phyloP scores from a whole-genome alignment of 176 grass and related monocot genomes.

The Eleusine coracana region DNA sequence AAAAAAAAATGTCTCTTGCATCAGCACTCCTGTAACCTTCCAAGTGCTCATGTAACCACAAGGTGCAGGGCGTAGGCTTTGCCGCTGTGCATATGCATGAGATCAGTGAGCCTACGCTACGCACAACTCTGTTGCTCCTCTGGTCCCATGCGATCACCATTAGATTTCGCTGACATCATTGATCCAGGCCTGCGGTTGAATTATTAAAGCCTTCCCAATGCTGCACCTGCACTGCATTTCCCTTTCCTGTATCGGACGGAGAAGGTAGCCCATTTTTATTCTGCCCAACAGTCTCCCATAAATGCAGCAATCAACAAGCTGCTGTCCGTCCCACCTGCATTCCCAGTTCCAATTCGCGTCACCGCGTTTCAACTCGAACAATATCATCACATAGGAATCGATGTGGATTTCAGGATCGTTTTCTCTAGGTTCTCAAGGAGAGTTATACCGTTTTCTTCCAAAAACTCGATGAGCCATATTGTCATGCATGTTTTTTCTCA shows the following conservation, averaged over 20 bases:
- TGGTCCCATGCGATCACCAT: constrained; percentile 37
- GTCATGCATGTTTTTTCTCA: no score
- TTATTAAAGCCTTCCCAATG: constrained; percentile 7
- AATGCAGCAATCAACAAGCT: neutral
- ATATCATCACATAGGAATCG: no score
- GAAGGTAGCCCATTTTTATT: constrained; percentile 2
- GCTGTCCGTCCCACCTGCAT: neutral
- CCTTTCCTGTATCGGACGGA: constrained; percentile 10
- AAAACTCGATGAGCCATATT: neutral
- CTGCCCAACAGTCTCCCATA: neutral
- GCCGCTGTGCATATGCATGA: constrained; percentile 18
- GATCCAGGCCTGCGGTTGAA: neutral
- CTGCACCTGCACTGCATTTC: constrained; percentile 8
- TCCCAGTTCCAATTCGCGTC: neutral
- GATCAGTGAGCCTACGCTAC: neutral
- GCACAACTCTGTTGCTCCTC: neutral
- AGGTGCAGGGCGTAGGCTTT: no score
- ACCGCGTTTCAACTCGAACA: no score
- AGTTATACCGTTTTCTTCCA: neutral
- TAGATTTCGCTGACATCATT: constrained; percentile 68
- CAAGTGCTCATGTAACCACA: no score
- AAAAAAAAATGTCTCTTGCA: no score
- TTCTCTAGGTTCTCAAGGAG: no score
- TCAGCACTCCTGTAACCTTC: no score
- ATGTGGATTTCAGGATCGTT: no score